phyloP scores from a whole-genome alignment of 768 basidiomycete genomes.

The Fomitopsis pulvina region DNA sequence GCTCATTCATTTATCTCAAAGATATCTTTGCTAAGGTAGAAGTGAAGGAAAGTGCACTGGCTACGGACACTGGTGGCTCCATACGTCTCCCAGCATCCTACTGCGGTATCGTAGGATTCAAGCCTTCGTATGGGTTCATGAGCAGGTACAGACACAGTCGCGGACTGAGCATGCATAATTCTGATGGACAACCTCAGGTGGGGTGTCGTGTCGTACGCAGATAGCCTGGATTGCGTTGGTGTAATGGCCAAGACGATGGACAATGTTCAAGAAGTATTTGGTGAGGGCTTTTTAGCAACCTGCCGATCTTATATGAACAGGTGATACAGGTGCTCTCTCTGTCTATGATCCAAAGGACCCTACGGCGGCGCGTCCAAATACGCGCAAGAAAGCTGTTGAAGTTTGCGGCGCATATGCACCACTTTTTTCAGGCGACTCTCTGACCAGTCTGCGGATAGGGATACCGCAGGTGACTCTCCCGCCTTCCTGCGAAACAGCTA shows the following conservation, averaged over 20 bases:
- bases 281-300: conserved; percentile 35
- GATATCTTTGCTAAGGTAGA: background rate
- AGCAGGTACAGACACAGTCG: conserved; percentile 48
- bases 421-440: background rate
- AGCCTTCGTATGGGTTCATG: conserved; percentile 90
- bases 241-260: conserved; percentile 55
- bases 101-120: conserved; percentile 86
- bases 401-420: conserved; percentile 1
- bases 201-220: conserved; percentile 91
- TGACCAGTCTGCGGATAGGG: conserved; percentile 36
- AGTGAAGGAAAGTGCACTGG: conserved; percentile 58
- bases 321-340: conserved; percentile 27
- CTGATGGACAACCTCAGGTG: conserved; percentile 40
- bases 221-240: conserved; percentile 93
- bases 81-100: conserved; percentile 90
- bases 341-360: conserved; percentile 65
- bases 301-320: background rate
- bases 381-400: conserved; percentile 30
- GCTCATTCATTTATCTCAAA: conserved; percentile 23
- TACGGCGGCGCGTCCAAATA: conserved; percentile 48
- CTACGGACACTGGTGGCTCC: conserved; percentile 95
- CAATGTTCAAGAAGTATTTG: conserved; percentile 49
- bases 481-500: background rate
- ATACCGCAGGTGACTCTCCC: background rate
- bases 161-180: background rate